Percentiles rank a stretch among this genome's conserved stretches.
Conservation (phyloP, 257 asterid genomes). For the Hygrophila difformis region DNA sequence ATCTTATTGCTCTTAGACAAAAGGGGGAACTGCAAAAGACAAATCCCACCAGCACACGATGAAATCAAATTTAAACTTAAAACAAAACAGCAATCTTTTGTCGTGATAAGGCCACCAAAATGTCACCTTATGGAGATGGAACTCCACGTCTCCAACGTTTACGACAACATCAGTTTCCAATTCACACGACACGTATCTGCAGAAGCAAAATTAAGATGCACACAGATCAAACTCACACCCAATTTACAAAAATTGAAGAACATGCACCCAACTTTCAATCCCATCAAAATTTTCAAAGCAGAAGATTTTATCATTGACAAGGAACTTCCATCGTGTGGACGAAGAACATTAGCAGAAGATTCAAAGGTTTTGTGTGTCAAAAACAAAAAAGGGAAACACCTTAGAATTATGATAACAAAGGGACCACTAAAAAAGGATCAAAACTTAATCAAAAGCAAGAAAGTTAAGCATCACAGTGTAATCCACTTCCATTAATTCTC, state of each 20-base stretch:
- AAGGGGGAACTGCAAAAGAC: constrained; percentile 66
- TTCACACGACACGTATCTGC: constrained; percentile 70
- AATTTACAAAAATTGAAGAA: no score
- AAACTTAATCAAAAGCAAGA: constrained; percentile 11
- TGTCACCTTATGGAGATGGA: constrained; percentile 89
- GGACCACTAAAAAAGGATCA: constrained; percentile 34
- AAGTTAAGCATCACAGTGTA: constrained; percentile 25
- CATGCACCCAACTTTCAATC: not conserved
- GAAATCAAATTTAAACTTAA: not conserved
- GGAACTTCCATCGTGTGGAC: no score
- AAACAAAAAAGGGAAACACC: no score
- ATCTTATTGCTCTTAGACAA: constrained; percentile 72
- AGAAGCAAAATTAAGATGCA: no score
- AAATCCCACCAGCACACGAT: constrained; percentile 2
- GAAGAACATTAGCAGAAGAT: no score
- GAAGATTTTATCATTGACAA: not conserved
- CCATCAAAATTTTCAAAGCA: not conserved
- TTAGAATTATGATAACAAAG: constrained; percentile 19
- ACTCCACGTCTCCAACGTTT: constrained; percentile 49
- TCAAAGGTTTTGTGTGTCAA: no score
- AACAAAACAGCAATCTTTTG: not conserved
- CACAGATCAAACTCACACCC: no score
- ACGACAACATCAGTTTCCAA: constrained; percentile 63
- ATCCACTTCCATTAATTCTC: constrained; percentile 1
- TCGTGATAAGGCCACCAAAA: constrained; percentile 6